These are phyloP conservation scores for Musa balbisiana DNA, from an alignment of 202 grass and related monocot genomes.

Conservation along the genomic window DNA sequence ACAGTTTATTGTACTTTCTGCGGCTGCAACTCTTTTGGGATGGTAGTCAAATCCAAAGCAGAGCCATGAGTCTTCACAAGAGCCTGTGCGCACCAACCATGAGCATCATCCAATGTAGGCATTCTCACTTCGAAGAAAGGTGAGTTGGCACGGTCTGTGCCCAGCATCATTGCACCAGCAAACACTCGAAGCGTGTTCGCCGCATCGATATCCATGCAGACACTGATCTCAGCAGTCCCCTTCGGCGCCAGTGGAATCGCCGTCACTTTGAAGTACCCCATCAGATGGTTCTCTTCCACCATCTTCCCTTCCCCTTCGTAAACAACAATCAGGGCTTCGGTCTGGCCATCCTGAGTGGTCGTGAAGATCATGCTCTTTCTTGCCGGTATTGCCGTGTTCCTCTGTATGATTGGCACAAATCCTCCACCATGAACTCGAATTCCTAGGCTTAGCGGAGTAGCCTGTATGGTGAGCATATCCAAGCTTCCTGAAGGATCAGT, in stretches of 20 bases:
- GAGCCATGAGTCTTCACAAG: conserved; percentile 38
- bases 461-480: conserved; percentile 55
- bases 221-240: conserved; percentile 43
- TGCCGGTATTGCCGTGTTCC: conserved; percentile 48
- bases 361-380: conserved; percentile 53
- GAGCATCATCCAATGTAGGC: conserved; percentile 55
- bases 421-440: conserved; percentile 27
- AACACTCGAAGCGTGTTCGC: conserved; percentile 43
- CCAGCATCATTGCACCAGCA: conserved; percentile 28
- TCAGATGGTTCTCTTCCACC: conserved; percentile 45
- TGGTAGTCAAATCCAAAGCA: conserved; percentile 30
- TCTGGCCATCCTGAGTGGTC: conserved; percentile 41
- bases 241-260: conserved; percentile 39
- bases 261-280: conserved; percentile 61
- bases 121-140: conserved; percentile 60
- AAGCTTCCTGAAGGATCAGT: conserved; percentile 43
- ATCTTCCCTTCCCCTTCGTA: conserved; percentile 50
- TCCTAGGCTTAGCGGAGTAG: conserved; percentile 47
- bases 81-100: conserved; percentile 51
- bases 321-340: conserved; percentile 44
- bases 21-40: conserved; percentile 42
- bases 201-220: conserved; percentile 67
- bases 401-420: conserved; percentile 34
- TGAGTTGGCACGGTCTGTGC: conserved; percentile 6
- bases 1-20: no score